Conservation (phyloP, 805 yeast genomes). For the Candida odintsovae region DNA sequence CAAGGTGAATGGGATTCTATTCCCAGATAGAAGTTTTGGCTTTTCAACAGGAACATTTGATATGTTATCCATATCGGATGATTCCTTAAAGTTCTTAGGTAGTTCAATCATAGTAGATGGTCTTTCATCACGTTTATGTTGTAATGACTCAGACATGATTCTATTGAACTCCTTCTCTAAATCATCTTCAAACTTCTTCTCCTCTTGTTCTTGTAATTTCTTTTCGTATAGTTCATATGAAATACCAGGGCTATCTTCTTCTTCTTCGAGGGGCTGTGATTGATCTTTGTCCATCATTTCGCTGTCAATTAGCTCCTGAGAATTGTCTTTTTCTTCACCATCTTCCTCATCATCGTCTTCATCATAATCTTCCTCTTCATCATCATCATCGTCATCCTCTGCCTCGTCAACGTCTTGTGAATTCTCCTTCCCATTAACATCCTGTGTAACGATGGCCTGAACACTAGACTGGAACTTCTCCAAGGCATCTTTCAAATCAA, state of each 20-base stretch:
- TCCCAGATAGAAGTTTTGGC: constrained; percentile 11
- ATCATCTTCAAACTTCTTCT: constrained; percentile 41
- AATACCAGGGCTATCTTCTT: constrained; percentile 27
- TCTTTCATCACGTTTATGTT: constrained; percentile 17
- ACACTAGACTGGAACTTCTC: constrained; percentile 30
- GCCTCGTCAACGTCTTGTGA: constrained; percentile 17
- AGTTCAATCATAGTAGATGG: constrained; percentile 5
- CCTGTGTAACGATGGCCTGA: constrained; percentile 1
- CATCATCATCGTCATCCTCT: constrained; percentile 28
- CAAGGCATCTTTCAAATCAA: constrained; percentile 38
- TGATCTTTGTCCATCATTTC: neutral
- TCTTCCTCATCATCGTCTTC: constrained; percentile 18
- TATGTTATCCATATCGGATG: neutral
- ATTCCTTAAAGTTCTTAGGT: constrained; percentile 9
- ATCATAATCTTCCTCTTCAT: constrained; percentile 21
- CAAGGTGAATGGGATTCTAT: constrained; percentile 42
- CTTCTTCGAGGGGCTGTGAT: constrained; percentile 4
- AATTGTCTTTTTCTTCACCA: constrained; percentile 11
- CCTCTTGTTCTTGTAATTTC: constrained; percentile 34
- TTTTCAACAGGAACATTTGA: constrained; percentile 9
- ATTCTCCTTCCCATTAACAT: constrained; percentile 4
- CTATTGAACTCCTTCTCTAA: constrained; percentile 52
- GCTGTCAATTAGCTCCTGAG: constrained; percentile 1
- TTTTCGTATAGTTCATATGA: constrained; percentile 33
- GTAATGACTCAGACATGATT: constrained; percentile 47